phyloP scores from a whole-genome alignment of 306 rosid species.

The Castanospermum australe region DNA sequence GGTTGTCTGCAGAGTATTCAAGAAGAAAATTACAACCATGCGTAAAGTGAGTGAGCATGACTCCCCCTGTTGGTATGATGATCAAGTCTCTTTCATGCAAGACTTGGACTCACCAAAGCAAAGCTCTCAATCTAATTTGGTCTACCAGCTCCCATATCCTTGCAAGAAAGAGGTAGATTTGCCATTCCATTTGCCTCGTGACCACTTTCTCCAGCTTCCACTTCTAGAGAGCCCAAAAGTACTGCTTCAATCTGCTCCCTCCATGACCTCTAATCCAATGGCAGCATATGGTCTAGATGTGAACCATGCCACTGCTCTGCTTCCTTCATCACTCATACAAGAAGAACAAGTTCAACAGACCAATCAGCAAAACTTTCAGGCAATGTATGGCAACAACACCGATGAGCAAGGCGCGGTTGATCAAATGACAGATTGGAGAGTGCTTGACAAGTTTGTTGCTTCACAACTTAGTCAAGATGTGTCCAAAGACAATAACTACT shows the following conservation, averaged over 20 bases:
- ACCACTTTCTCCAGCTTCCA: constrained; percentile 66
- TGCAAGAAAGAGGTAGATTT: constrained; percentile 71
- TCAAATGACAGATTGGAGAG: constrained; percentile 85
- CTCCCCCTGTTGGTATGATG: constrained; percentile 87
- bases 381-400: constrained; percentile 27
- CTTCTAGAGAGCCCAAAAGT: constrained; percentile 57
- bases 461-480: constrained; percentile 84
- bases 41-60: constrained; percentile 72
- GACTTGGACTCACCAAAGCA: constrained; percentile 77
- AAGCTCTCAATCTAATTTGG: constrained; percentile 42
- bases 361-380: constrained; percentile 37
- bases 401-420: constrained; percentile 34
- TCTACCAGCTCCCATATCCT: constrained; percentile 46
- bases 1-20: constrained; percentile 95
- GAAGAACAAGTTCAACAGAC: constrained; percentile 19
- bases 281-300: constrained; percentile 41
- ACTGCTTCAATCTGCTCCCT: constrained; percentile 39
- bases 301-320: constrained; percentile 33
- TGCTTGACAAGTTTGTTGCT: constrained; percentile 90
- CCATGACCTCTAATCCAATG: constrained; percentile 29
- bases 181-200: constrained; percentile 42
- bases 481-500: constrained; percentile 41
- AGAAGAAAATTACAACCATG: constrained; percentile 80
- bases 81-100: constrained; percentile 70
- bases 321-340: constrained; percentile 36